These are phyloP conservation scores for Aspergillus steynii DNA, from an alignment of 495 filamentous ascomycete species.

Conservation along the genomic window DNA sequence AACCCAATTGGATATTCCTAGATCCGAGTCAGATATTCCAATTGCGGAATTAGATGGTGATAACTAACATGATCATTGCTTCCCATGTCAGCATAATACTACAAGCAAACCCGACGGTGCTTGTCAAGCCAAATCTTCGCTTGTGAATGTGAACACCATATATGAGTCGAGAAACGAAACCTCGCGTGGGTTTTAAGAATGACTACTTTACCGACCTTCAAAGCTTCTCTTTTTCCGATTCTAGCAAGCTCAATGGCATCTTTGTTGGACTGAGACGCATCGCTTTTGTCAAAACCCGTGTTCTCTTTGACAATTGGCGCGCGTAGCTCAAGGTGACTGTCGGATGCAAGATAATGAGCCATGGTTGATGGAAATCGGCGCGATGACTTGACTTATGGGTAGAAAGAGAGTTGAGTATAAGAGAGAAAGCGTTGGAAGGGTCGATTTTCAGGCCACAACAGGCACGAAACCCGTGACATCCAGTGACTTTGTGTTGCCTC, in stretches of 20 bases:
- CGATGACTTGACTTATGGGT: background rate
- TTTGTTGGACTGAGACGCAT: background rate
- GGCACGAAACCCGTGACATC: background rate
- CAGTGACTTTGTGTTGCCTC: background rate
- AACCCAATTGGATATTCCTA: background rate
- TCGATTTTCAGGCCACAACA: background rate
- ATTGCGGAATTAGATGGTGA: slow-evolving; percentile 12
- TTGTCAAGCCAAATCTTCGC: slow-evolving; percentile 10
- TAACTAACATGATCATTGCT: slow-evolving; percentile 7
- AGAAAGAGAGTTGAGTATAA: background rate
- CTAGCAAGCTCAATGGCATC: background rate
- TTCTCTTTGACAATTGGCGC: background rate
- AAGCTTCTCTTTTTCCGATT: background rate
- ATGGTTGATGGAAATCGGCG: background rate
- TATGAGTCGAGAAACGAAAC: background rate
- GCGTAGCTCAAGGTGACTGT: background rate
- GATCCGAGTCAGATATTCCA: background rate
- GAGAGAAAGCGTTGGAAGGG: background rate
- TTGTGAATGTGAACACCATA: background rate
- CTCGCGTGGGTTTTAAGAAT: background rate
- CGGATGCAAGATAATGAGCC: background rate
- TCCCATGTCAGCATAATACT: slow-evolving; percentile 13
- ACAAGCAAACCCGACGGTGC: slow-evolving; percentile 9
- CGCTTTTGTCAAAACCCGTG: background rate
- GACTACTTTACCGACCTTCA: background rate